A percentile compares a stretch with the other conserved stretches of the same genome.
Evolutionary conservation across 805 yeast species (phyloP).

Genomic region (Tetrapisispora taiwanensis): DNA sequence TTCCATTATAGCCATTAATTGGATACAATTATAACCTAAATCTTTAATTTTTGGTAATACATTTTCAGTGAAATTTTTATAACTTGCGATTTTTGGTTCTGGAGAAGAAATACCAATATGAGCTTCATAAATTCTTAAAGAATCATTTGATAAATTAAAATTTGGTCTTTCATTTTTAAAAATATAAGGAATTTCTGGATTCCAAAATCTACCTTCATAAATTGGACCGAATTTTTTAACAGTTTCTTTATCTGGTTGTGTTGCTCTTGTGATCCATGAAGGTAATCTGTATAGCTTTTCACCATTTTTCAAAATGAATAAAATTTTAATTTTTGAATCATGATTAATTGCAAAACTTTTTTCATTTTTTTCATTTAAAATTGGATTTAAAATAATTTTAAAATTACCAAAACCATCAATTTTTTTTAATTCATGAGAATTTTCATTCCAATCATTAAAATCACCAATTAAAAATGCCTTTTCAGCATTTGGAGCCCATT

Average conservation of each 20-base stretch:
- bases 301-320: conserved; percentile 56
- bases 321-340: conserved; percentile 66
- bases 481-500: conserved; percentile 86
- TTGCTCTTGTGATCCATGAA: conserved; percentile 81
- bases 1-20: conserved; percentile 97
- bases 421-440: conserved; percentile 39
- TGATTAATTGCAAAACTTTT: conserved; percentile 52
- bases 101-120: conserved; percentile 93
- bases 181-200: conserved; percentile 51
- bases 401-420: conserved; percentile 68
- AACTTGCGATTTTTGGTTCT: conserved; percentile 75
- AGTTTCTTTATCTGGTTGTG: conserved; percentile 52
- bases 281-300: conserved; percentile 71
- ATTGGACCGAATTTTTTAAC: conserved; percentile 32
- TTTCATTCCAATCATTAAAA: conserved; percentile 73
- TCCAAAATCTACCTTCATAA: conserved; percentile 91
- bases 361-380: conserved; percentile 26
- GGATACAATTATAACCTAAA: conserved; percentile 86
- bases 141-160: conserved; percentile 32
- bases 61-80: conserved; percentile 71
- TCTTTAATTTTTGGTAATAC: conserved; percentile 76
- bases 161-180: conserved; percentile 61
- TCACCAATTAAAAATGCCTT: conserved; percentile 81
- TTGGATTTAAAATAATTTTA: conserved; percentile 47
- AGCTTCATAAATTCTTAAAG: conserved; percentile 81